Percentiles rank a stretch among this genome's conserved stretches.
Conservation (phyloP, 164 flowering plant species). For the Vitis cinerea region DNA sequence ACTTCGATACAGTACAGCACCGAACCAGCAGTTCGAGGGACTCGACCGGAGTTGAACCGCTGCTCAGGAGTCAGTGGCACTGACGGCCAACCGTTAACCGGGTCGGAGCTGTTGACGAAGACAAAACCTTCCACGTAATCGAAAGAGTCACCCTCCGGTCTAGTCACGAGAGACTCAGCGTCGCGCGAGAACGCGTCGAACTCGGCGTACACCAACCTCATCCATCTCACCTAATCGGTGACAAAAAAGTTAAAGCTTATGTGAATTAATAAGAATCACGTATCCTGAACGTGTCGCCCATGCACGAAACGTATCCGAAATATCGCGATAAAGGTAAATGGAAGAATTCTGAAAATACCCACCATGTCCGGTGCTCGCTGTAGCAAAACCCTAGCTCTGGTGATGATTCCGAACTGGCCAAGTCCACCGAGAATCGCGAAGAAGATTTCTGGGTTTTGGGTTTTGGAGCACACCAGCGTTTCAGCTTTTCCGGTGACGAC, state of each 20-base stretch:
- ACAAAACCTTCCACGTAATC: slow-evolving; percentile 90
- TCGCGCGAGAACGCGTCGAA: slow-evolving; percentile 66
- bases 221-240: slow-evolving; percentile 71
- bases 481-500: slow-evolving; percentile 90
- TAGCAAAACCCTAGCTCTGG: slow-evolving; percentile 63
- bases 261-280: slow-evolving; percentile 3
- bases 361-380: slow-evolving; percentile 81
- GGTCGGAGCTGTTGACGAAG: slow-evolving; percentile 72
- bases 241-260: not conserved
- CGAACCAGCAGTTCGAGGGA: slow-evolving; percentile 54
- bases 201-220: slow-evolving; percentile 72
- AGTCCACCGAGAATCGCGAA: slow-evolving; percentile 76
- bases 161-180: slow-evolving; percentile 67
- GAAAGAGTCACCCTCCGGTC: slow-evolving; percentile 43
- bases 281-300: slow-evolving; percentile 13
- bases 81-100: slow-evolving; percentile 67
- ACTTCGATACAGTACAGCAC: slow-evolving; percentile 86
- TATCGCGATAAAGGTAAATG: not conserved
- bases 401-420: slow-evolving; percentile 90
- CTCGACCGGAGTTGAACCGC: slow-evolving; percentile 36
- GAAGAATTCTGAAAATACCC: not conserved
- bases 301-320: slow-evolving; percentile 13
- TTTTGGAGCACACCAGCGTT: slow-evolving; percentile 41
- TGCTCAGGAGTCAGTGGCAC: slow-evolving; percentile 48
- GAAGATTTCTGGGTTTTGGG: slow-evolving; percentile 57